Conservation (phyloP, 768 basidiomycete species). For the Sistotremastrum niveocremeum region DNA sequence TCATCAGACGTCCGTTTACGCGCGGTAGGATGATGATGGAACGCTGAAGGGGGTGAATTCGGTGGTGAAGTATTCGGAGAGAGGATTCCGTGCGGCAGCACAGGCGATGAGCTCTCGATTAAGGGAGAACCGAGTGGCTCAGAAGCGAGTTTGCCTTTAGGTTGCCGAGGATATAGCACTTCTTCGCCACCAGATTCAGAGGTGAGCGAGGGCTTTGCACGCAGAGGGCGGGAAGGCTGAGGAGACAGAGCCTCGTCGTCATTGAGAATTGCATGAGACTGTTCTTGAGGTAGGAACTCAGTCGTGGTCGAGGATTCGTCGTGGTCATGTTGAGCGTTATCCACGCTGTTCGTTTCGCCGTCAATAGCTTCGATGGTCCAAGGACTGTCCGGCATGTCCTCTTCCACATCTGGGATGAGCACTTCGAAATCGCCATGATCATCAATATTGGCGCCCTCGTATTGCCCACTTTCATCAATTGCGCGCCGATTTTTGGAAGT, state of each 20-base stretch:
- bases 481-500: slow-evolving; percentile 33
- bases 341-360: slow-evolving; percentile 57
- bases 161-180: slow-evolving; percentile 72
- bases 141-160: slow-evolving; percentile 9
- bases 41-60: slow-evolving; percentile 55
- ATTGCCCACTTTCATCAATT: slow-evolving; percentile 19
- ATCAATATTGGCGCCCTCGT: slow-evolving; percentile 20
- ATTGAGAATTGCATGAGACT: too few relatives aligned
- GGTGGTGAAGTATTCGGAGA: slow-evolving; percentile 18
- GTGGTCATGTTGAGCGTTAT: slow-evolving; percentile 22
- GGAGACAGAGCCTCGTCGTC: neutral
- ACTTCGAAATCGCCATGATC: slow-evolving; percentile 19
- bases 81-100: neutral
- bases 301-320: too few relatives aligned
- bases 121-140: slow-evolving; percentile 6
- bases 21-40: slow-evolving; percentile 39
- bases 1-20: slow-evolving; percentile 73
- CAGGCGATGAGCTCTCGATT: neutral
- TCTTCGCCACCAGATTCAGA: slow-evolving; percentile 87
- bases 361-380: slow-evolving; percentile 86
- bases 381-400: slow-evolving; percentile 58
- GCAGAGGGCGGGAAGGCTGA: slow-evolving; percentile 1
- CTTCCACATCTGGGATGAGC: slow-evolving; percentile 24
- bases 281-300: too few relatives aligned
- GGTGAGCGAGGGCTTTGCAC: slow-evolving; percentile 41